Conservation (phyloP, 805 yeast species). For the Saccharomycopsis lassenensis region DNA sequence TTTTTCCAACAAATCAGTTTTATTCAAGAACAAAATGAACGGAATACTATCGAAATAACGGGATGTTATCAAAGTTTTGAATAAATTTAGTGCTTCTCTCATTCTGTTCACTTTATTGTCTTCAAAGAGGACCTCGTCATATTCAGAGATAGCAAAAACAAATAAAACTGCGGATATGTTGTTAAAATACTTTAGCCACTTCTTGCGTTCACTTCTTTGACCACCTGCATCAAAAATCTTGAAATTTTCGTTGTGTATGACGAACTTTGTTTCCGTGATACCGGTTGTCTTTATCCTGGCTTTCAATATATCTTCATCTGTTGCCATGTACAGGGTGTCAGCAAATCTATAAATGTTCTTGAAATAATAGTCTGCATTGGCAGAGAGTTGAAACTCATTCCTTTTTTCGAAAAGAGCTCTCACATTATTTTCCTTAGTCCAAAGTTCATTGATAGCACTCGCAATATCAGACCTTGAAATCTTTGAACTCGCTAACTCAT, state of each 20-base stretch:
- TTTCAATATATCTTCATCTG: conserved; percentile 73
- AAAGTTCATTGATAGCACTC: conserved; percentile 52
- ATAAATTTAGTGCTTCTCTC: conserved; percentile 79
- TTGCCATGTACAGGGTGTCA: conserved; percentile 52
- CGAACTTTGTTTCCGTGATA: conserved; percentile 76
- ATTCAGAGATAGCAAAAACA: conserved; percentile 84
- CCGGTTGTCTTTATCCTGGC: conserved; percentile 96
- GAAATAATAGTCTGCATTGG: conserved; percentile 73
- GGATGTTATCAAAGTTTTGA: conserved; percentile 75
- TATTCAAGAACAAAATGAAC: conserved; percentile 80
- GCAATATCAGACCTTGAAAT: conserved; percentile 48
- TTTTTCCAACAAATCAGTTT: conserved; percentile 67
- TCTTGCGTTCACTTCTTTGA: conserved; percentile 88
- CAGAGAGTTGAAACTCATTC: conserved; percentile 77
- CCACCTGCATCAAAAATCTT: conserved; percentile 94
- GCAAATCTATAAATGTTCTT: conserved; percentile 59
- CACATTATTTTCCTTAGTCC: conserved; percentile 66
- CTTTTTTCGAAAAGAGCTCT: conserved; percentile 44
- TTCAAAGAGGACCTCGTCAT: conserved; percentile 85
- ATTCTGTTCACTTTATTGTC: conserved; percentile 83
- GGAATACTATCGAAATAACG: conserved; percentile 81
- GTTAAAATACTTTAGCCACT: conserved; percentile 93
- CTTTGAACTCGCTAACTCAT: too few relatives aligned
- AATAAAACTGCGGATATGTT: conserved; percentile 80
- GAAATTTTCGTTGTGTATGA: conserved; percentile 53